Base-by-base conservation (phyloP, 441 rosid species). In the Euphorbia corollata region DNA sequence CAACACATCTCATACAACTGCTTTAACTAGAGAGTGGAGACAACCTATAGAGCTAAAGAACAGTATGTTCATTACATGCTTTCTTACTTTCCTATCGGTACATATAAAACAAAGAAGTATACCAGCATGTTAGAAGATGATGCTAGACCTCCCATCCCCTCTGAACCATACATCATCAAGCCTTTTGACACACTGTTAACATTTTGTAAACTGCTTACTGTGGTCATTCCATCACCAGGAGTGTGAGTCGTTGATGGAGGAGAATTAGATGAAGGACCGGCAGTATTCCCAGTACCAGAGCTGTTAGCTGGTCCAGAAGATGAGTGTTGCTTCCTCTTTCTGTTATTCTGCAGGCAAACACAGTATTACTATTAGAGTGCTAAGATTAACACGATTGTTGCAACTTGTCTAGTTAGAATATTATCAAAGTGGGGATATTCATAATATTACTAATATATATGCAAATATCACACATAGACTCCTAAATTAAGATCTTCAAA, bases 161-260 rank as follows among this genome's bases (percentile, higher is more conserved):
- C 86, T 47, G 80, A 30, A 69, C 80, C 82, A 75, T 80, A 82
- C 61, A 77, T 68, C 75, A 79, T 70, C 75, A 71, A 45, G 83
- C 74, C 73, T 79, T 85, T 87, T 57, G 79, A 70, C 67, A 74
- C 72, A 65, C 73, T 76, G 54, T 65, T 83, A 71, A 74, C 75
- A 59, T 77, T 81, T 74, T 81, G 87, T 68, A 81, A 60, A 65
- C 81, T 80, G 67, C 79, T 75, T 20, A 81, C 78, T 47, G 83
- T 71, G 38, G 81, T 71, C 36, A 83, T 72, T 78, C 85, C 89
- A 73, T 87, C 90, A 38, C 92, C 86, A 54, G 88, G 83, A 9
- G 88, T 85, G 63, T 85, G 90, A 51, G 90, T 82, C 53, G 90
- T 82, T 76, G 92, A 87, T 22, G 83, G 88, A 56, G 90, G 90